Percentiles rank a stretch among this genome's conserved stretches.
Conservation (phyloP, 2,329 filamentous ascomycete species). For the Ophiostoma himal-ulmi region DNA sequence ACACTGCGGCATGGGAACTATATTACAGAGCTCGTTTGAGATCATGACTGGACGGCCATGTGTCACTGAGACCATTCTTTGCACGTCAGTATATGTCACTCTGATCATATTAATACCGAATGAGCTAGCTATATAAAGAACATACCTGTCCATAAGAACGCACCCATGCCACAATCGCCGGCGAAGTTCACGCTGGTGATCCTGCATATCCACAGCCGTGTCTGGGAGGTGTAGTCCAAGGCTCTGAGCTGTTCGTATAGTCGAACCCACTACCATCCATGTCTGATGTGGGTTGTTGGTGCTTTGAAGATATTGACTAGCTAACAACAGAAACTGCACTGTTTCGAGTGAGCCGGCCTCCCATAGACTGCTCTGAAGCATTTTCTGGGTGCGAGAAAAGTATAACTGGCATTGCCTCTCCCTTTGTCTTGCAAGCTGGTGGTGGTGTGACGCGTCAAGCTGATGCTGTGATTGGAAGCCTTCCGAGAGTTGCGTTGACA, state of each 20-base stretch:
- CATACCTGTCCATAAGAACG: background rate
- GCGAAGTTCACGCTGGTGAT: background rate
- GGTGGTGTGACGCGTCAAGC: background rate
- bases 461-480: background rate
- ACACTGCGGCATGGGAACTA: background rate
- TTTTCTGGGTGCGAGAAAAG: background rate
- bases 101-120: no score
- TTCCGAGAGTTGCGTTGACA: background rate
- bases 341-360: background rate
- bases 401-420: background rate
- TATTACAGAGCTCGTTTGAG: background rate
- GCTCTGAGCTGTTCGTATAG: background rate
- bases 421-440: background rate
- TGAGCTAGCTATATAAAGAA: background rate
- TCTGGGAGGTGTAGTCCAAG: background rate
- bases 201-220: background rate
- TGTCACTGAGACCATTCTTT: background rate
- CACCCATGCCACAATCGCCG: background rate
- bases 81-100: background rate
- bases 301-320: background rate
- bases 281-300: background rate
- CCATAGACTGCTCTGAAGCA: background rate
- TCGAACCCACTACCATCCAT: background rate
- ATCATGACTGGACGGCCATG: background rate
- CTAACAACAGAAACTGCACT: background rate